phyloP scores from a whole-genome alignment of 768 basidiomycete genomes.

The Collybiopsis luxurians region DNA sequence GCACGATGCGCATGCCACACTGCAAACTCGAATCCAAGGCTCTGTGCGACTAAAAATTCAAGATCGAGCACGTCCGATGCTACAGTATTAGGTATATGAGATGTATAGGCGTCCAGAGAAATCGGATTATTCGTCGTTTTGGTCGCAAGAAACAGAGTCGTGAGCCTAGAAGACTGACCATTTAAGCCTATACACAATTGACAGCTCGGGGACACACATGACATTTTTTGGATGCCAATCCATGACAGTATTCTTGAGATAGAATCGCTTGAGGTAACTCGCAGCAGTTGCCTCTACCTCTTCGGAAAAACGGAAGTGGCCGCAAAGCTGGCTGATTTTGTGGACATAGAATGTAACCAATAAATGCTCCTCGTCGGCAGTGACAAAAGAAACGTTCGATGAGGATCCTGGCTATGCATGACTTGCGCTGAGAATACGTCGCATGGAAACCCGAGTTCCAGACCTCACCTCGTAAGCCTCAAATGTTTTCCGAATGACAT shows the following conservation, averaged over 20 bases:
- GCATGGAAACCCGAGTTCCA: slow-evolving; percentile 7
- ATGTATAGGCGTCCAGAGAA: slow-evolving; percentile 80
- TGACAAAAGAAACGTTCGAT: slow-evolving; percentile 67
- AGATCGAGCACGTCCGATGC: slow-evolving; percentile 87
- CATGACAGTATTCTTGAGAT: slow-evolving; percentile 97
- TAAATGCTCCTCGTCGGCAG: slow-evolving; percentile 78
- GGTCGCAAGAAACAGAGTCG: slow-evolving; percentile 90
- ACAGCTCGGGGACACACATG: slow-evolving; percentile 75
- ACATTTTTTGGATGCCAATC: slow-evolving; percentile 99
- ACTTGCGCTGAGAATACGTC: slow-evolving; percentile 15
- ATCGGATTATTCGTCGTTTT: slow-evolving; percentile 98
- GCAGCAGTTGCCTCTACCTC: slow-evolving; percentile 92
- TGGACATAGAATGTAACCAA: slow-evolving; percentile 87
- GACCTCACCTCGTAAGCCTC: slow-evolving; percentile 74
- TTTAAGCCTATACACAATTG: slow-evolving; percentile 3
- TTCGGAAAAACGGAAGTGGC: slow-evolving; percentile 84
- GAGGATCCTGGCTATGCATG: slow-evolving; percentile 67
- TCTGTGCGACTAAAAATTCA: slow-evolving; percentile 95
- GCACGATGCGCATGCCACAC: slow-evolving; percentile 91
- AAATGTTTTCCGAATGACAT: slow-evolving; percentile 72
- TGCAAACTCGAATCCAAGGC: slow-evolving; percentile 90
- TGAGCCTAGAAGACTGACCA: slow-evolving; percentile 60
- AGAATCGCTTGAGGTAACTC: slow-evolving; percentile 93
- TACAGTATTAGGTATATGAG: slow-evolving; percentile 77
- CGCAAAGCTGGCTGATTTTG: slow-evolving; percentile 83